Evolutionary conservation across 2,329 filamentous ascomycete species (phyloP).

Genomic region (Pseudogymnoascus sp.): DNA sequence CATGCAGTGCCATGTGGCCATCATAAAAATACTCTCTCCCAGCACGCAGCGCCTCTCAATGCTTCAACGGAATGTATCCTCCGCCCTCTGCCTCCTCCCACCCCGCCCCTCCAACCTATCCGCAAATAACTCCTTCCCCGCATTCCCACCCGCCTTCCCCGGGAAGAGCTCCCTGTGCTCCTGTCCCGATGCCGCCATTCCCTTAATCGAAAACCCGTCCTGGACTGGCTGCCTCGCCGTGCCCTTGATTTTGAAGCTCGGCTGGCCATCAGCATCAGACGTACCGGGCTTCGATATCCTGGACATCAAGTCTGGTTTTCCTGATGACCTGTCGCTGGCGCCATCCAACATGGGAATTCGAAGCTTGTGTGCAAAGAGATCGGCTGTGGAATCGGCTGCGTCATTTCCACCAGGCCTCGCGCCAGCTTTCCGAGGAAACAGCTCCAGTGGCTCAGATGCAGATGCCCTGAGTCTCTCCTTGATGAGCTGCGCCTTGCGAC

Average conservation of each 20-base stretch:
- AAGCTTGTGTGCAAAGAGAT: constrained; percentile 41
- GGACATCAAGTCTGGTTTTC: constrained; percentile 16
- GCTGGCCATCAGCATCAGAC: constrained; percentile 23
- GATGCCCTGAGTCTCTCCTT: constrained; percentile 26
- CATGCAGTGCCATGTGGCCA: neutral
- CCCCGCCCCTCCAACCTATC: constrained; percentile 50
- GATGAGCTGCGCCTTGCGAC: constrained; percentile 36
- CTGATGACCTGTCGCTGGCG: constrained; percentile 24
- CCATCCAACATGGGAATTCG: constrained; percentile 41
- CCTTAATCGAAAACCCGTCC: constrained; percentile 58
- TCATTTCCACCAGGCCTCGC: constrained; percentile 43
- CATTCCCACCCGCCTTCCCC: constrained; percentile 49
- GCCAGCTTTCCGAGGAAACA: constrained; percentile 43
- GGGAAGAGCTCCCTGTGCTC: constrained; percentile 61
- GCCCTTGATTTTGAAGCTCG: constrained; percentile 52
- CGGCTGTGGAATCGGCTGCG: constrained; percentile 43
- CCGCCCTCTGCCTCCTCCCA: constrained; percentile 55
- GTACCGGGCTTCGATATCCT: constrained; percentile 15
- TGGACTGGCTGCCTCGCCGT: constrained; percentile 37
- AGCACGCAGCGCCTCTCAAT: constrained; percentile 35
- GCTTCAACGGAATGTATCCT: constrained; percentile 61
- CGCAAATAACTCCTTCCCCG: constrained; percentile 61
- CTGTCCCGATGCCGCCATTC: constrained; percentile 46
- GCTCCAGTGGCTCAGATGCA: constrained; percentile 32
- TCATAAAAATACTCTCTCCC: neutral